Base-by-base conservation (phyloP, 2,329 filamentous ascomycete species). In the Trichoderma pleuroti region DNA sequence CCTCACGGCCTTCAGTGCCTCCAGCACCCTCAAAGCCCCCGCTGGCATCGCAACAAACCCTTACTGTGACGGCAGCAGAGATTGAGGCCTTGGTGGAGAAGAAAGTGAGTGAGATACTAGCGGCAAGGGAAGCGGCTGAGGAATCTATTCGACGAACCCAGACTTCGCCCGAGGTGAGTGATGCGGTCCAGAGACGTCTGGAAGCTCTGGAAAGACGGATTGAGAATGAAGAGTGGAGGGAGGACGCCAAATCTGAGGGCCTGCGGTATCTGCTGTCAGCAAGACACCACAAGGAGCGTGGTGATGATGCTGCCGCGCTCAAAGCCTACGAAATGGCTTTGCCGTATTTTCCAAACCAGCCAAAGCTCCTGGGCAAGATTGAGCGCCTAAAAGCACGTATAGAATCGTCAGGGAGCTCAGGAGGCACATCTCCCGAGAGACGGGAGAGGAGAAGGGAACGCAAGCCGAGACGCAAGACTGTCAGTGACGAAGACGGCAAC, bases 21-120 rank as follows among this genome's bases (percentile, higher is more conserved):
- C 39, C 52, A 16, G 12, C 21, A 26, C 6, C 32, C 18, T 67
- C 52, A 16, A 34, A 42, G 34, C 8, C 36, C 8, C 26, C 73
- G 34, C 74, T 67, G 73, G 76, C 72, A 73, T 81, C 74, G 74
- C 76, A 75, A 26, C 70, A 75, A 34, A 78, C 73, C 73, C 76
- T 80, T 74, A 86, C 83, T 79, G 85, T 93, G 10, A 91, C 90
- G 0, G 87, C 90, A 21, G 91, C 90, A 14, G 91, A 90, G 66
- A 97, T 98, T 72, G 94, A 98, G 79, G 93, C 94, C 49, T 90
- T 98, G 82, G 93, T 98, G 1, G 93, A 97, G 80, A 93, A 92
- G 75, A 97, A 97, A 77, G 93, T 98, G 1, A 91, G 92, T 72
- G 94, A 97, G 81, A 94, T 96, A 42, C 84, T 98, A 1, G 93